Conservation (phyloP, 768 basidiomycete genomes). For the Serendipita vermifera region DNA sequence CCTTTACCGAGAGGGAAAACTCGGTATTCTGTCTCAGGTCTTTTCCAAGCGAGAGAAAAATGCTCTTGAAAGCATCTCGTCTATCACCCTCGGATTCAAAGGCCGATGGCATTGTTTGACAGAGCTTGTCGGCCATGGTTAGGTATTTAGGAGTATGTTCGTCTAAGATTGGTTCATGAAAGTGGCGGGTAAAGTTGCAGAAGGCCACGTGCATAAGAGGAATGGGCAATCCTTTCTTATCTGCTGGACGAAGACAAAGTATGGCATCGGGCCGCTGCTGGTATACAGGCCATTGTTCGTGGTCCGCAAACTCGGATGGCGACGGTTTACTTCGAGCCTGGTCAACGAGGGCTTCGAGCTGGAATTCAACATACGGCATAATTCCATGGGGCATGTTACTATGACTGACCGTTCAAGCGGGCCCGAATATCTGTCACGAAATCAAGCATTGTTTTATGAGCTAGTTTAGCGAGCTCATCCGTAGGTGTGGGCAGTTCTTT, state of each 20-base stretch:
- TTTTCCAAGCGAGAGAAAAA: background rate
- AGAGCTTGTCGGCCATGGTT: background rate
- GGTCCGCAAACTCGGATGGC: background rate
- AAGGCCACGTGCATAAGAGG: too few relatives aligned
- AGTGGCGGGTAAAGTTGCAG: too few relatives aligned
- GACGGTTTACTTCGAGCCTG: background rate
- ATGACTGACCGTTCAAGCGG: background rate
- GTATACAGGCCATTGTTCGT: background rate
- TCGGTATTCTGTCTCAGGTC: background rate
- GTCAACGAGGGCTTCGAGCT: background rate
- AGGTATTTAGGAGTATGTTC: background rate
- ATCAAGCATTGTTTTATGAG: background rate
- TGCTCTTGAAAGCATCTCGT: background rate
- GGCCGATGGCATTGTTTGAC: background rate
- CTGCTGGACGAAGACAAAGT: background rate
- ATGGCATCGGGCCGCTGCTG: background rate
- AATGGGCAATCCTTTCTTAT: background rate
- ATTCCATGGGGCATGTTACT: background rate
- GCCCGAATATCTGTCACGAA: background rate
- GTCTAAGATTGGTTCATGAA: too few relatives aligned
- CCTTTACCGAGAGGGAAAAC: background rate
- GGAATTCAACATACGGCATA: background rate
- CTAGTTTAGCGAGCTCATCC: background rate
- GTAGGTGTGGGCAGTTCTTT: background rate
- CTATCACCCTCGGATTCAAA: background rate